Base-by-base conservation (phyloP, 2,329 filamentous ascomycete species). In the Ophiocordyceps sinensis region DNA sequence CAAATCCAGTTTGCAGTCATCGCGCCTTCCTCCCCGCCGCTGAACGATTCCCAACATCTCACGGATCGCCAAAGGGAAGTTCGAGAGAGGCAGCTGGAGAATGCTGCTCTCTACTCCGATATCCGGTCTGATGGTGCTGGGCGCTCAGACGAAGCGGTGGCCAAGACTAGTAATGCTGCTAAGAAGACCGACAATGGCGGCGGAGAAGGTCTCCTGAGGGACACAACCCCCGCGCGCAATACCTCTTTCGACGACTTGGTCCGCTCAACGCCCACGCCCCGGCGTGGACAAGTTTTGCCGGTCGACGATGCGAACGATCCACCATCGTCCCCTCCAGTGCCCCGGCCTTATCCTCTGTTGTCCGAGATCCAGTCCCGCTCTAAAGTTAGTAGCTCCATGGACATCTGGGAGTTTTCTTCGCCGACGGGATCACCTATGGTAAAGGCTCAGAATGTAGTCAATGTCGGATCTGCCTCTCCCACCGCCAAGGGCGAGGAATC, bases 51-150 rank as follows among this genome's bases (percentile, higher is more conserved):
- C 1, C 85, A 91, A 50, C 61, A 79, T 15, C 64, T 94, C 38
- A 94, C 86, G 0, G 83, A 88, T 30, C 74, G 77, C 36, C 86
- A 94, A 56, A 80, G 72, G 51, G 85, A 94, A 51, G 77, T 89
- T 35, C 74, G 78, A 37, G 77, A 85, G 50, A 71, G 81, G 39
- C 85, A 93, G 54, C 70, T 70, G 37, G 77, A 82, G 47, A 73
- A 72, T 21, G 72, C 75, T 14, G 69, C 69, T 0, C 65, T 89
- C 46, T 89, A 87, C 49, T 70, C 81, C 1, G 75, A 80, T 17
- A 67, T 88, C 23, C 68, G 68, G 28, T 79, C 78, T 2, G 79
- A 70, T 46, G 50, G 53, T 4, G 46, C 28, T 47, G 49, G 31
- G 32, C 45, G 49, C 17, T 53, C 53, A 26, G 50, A 49, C 19